Evolutionary conservation across 495 filamentous ascomycete genomes (phyloP).

Genomic region (Xylaria curta): DNA sequence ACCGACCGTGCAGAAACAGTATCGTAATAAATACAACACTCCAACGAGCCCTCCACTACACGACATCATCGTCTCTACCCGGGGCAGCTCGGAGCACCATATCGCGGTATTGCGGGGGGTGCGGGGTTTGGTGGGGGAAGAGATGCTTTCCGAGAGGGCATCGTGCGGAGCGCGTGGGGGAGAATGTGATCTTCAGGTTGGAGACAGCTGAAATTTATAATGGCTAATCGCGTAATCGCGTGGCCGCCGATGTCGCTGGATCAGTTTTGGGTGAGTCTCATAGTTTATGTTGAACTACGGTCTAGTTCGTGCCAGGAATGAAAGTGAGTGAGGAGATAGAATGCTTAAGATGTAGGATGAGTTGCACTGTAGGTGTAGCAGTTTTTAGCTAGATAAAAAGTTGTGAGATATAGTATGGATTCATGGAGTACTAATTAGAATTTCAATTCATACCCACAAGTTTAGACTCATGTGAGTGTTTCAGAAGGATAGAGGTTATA

Average conservation of each 20-base stretch:
- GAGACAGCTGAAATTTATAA: background rate
- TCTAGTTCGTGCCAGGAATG: no score
- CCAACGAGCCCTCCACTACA: background rate
- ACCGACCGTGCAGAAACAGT: no score
- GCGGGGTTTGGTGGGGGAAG: constrained; percentile 20
- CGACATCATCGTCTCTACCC: constrained; percentile 3
- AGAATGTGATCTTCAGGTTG: background rate
- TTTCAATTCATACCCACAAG: background rate
- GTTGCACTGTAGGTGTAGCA: background rate
- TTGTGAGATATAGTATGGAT: background rate
- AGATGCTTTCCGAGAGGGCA: background rate
- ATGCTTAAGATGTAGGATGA: background rate
- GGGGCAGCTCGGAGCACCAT: background rate
- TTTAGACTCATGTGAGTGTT: no score
- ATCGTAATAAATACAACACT: background rate
- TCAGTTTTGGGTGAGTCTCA: background rate
- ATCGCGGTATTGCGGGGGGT: constrained; percentile 14
- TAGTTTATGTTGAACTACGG: background rate
- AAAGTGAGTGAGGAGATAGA: background rate
- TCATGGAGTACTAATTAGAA: background rate
- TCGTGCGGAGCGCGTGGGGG: constrained; percentile 21
- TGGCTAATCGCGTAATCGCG: background rate
- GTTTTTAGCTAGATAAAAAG: background rate
- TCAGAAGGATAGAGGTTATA: background rate
- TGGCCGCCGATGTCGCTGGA: background rate